phyloP scores from a whole-genome alignment of 78 protist species.

The slime mould (Dictyostelium discoideum) region DNA sequence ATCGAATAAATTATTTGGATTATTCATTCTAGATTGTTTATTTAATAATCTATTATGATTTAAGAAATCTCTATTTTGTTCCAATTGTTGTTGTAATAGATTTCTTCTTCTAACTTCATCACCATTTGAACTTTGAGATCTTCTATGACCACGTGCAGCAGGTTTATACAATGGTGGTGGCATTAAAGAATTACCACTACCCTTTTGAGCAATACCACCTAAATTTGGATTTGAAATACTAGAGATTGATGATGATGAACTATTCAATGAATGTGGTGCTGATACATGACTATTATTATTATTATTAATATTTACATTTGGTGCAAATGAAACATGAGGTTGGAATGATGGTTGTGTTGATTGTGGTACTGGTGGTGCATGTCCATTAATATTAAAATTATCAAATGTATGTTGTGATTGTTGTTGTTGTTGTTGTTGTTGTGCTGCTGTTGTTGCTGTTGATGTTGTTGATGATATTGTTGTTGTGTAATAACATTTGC shows the following conservation, averaged over 20 bases:
- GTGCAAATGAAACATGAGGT: neutral
- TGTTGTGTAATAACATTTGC: neutral
- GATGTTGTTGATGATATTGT: neutral
- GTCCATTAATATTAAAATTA: conserved; percentile 4
- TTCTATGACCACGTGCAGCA: conserved; percentile 42
- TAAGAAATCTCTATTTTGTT: conserved; percentile 54
- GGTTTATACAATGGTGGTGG: conserved; percentile 54
- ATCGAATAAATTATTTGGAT: neutral
- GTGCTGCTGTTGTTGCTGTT: conserved; percentile 17
- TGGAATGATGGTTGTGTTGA: neutral
- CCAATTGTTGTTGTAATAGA: conserved; percentile 72
- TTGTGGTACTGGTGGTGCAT: neutral
- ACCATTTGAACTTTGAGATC: conserved; percentile 56
- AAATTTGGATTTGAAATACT: neutral
- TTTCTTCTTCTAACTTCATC: conserved; percentile 72
- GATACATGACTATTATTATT: neutral
- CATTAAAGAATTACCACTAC: conserved; percentile 1
- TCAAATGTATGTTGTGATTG: conserved; percentile 24
- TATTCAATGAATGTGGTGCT: conserved; percentile 4
- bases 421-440: neutral
- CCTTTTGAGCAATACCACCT: neutral
- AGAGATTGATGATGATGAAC: neutral
- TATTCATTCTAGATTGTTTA: neutral
- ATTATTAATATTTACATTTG: neutral
- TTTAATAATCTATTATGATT: conserved; percentile 14